phyloP scores from a whole-genome alignment of 1,139 yeast species.

The Yamadazyma dendronema region DNA sequence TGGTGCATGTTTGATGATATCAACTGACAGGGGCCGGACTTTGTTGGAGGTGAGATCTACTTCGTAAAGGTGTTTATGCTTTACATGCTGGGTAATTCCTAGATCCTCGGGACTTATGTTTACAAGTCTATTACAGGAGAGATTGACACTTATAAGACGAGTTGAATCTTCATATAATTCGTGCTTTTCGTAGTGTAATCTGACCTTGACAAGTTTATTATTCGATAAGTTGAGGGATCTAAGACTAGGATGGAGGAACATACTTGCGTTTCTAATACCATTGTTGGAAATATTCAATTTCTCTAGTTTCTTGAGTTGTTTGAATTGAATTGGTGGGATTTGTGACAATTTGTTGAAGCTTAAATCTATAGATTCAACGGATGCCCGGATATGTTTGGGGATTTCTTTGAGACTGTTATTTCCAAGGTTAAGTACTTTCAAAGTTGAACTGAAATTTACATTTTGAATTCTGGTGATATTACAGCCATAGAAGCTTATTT shows the following conservation, averaged over 20 bases:
- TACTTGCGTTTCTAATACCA: background rate
- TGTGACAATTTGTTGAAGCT: constrained; percentile 11
- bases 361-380: constrained; percentile 12
- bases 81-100: constrained; percentile 14
- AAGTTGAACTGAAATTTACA: constrained; percentile 14
- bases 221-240: constrained; percentile 9
- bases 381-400: constrained; percentile 12
- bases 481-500: constrained; percentile 24
- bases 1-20: constrained; percentile 12
- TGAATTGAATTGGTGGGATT: constrained; percentile 3
- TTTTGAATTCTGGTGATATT: constrained; percentile 14
- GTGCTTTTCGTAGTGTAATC: constrained; percentile 4
- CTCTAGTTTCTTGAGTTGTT: background rate
- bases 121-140: constrained; percentile 18
- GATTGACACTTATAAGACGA: constrained; percentile 16
- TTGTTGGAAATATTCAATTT: constrained; percentile 7
- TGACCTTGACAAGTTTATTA: constrained; percentile 5
- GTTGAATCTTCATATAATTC: constrained; percentile 8
- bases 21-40: constrained; percentile 8
- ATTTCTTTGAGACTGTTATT: constrained; percentile 14
- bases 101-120: constrained; percentile 13
- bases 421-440: constrained; percentile 16
- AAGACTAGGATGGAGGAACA: constrained; percentile 1
- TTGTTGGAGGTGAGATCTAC: constrained; percentile 22
- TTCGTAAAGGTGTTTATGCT: constrained; percentile 19